Evolutionary conservation across 805 yeast species (phyloP).

Genomic region (Henningerozyma blattae): DNA sequence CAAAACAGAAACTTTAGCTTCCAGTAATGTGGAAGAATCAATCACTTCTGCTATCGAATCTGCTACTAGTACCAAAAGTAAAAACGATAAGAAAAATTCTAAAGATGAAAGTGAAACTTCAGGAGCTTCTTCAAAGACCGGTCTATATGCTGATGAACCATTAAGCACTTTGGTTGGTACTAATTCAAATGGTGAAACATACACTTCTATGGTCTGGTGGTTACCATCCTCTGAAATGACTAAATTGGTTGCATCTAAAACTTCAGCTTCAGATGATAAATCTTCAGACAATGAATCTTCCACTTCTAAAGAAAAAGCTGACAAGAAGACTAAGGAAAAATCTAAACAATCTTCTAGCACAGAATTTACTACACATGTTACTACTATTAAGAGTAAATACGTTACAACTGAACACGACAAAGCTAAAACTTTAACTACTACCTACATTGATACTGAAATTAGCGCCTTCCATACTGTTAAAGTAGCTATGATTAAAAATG

Average conservation of each 20-base stretch:
- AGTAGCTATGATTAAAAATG: conserved; percentile 7
- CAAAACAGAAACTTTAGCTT: background rate
- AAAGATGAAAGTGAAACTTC: background rate
- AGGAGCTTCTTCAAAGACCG: background rate
- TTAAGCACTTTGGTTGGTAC: conserved; percentile 12
- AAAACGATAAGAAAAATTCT: background rate
- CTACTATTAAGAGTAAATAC: background rate
- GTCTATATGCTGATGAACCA: conserved; percentile 7
- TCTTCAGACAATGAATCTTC: background rate
- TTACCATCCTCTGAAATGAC: conserved; percentile 12
- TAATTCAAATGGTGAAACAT: conserved; percentile 12
- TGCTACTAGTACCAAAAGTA: background rate
- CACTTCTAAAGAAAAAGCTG: background rate
- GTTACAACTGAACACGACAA: background rate
- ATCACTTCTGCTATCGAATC: background rate
- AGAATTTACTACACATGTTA: background rate
- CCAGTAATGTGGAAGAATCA: background rate
- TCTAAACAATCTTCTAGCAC: no score
- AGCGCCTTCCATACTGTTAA: no score
- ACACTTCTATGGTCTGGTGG: conserved; percentile 24
- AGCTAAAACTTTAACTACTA: background rate
- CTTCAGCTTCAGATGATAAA: background rate
- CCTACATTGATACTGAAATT: background rate
- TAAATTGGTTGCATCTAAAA: conserved; percentile 1
- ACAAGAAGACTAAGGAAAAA: conserved; percentile 1